These are phyloP conservation scores for Wickerhamiella domercqiae DNA, from an alignment of 805 yeast species.

Conservation along the genomic window DNA sequence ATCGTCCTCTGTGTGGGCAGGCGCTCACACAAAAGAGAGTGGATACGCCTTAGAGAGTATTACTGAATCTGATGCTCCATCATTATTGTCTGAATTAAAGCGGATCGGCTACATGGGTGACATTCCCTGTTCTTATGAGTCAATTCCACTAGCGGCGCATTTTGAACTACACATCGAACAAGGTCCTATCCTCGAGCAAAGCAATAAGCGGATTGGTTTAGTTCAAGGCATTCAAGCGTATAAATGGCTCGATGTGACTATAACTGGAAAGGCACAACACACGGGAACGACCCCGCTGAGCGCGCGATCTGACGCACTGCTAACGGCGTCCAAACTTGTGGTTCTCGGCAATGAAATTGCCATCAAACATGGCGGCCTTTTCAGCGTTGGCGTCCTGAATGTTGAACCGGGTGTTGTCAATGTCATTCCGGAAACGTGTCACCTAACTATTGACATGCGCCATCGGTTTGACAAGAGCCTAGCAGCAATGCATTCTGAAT, in stretches of 20 bases:
- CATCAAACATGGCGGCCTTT: slow-evolving; percentile 34
- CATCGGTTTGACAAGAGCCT: slow-evolving; percentile 23
- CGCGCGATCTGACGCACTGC: slow-evolving; percentile 44
- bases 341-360: slow-evolving; percentile 43
- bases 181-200: slow-evolving; percentile 53
- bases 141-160: slow-evolving; percentile 36
- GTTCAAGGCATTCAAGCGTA: slow-evolving; percentile 56
- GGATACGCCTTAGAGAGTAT: slow-evolving; percentile 17
- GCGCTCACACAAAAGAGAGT: slow-evolving; percentile 30
- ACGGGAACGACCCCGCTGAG: slow-evolving; percentile 60
- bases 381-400: slow-evolving; percentile 43
- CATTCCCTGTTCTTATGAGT: slow-evolving; percentile 27
- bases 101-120: slow-evolving; percentile 8
- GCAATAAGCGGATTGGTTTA: slow-evolving; percentile 42
- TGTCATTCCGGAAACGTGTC: slow-evolving; percentile 48
- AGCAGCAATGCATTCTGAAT: neutral
- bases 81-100: neutral
- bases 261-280: slow-evolving; percentile 51
- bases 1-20: slow-evolving; percentile 58
- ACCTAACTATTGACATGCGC: slow-evolving; percentile 47
- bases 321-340: slow-evolving; percentile 44
- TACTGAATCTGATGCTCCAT: neutral
- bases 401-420: slow-evolving; percentile 48
- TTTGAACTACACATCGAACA: slow-evolving; percentile 67
- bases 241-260: slow-evolving; percentile 42